Evolutionary conservation across 331 rosid genomes (phyloP).

Genomic region (Acacia concinna): DNA sequence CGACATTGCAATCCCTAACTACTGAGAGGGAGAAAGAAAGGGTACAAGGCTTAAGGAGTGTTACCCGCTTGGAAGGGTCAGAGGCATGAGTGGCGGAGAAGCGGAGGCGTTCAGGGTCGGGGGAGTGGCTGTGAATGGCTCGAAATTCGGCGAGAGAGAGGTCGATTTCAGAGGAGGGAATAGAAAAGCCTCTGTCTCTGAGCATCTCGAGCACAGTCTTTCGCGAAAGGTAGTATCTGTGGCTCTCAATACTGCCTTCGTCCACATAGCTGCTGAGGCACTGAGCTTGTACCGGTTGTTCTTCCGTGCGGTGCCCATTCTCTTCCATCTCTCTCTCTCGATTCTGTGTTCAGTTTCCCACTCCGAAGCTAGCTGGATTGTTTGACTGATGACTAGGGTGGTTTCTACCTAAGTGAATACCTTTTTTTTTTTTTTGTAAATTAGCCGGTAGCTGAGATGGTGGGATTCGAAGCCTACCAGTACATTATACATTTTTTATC

Average conservation of each 20-base stretch:
- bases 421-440: too few species aligned
- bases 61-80: slow-evolving; percentile 69
- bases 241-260: slow-evolving; percentile 62
- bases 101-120: slow-evolving; percentile 72
- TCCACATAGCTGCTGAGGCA: slow-evolving; percentile 60
- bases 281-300: slow-evolving; percentile 18
- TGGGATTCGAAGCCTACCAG: too few species aligned
- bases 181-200: slow-evolving; percentile 71
- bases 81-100: slow-evolving; percentile 55
- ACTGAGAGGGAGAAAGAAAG: not conserved
- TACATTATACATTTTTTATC: too few species aligned
- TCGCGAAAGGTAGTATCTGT: slow-evolving; percentile 72
- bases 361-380: not conserved
- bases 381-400: not conserved
- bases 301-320: slow-evolving; percentile 9
- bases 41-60: not conserved
- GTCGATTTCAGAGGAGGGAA: slow-evolving; percentile 54
- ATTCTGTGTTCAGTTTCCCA: not conserved
- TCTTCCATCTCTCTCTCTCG: slow-evolving; percentile 13
- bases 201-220: slow-evolving; percentile 82
- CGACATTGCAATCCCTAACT: not conserved
- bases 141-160: slow-evolving; percentile 72
- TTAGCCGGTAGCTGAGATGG: too few species aligned
- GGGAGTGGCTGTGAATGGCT: slow-evolving; percentile 48
- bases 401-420: too few species aligned